Base-by-base conservation (phyloP, 1,284 basidiomycete species). In the Cystobasidium pallidum region DNA sequence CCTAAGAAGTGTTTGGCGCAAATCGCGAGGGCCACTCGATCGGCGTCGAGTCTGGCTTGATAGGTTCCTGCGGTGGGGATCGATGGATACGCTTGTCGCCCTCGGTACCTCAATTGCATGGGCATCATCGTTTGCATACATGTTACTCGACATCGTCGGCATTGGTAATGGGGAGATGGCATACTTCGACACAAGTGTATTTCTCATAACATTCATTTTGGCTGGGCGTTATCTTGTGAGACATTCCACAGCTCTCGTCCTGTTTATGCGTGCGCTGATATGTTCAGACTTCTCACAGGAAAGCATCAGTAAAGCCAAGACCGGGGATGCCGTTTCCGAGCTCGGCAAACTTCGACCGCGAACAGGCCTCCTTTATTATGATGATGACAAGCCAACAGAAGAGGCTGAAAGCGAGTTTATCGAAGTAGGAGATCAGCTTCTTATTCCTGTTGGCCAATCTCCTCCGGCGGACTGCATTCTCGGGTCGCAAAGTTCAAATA, bases 151-250 rank as follows among this genome's bases (percentile, higher is more conserved):
- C 68, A 78, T 82, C 26, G 63, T 49, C 19, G 80, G 81, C 17
- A 82, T 84, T 21, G 74, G 74, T 45, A 52, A 83, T 15, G 81
- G 83, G 24, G 65, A 80, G 28, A 78, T 79, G 61, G 82, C 81
- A 0, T 93, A 91, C 78, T 92, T 93, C 76, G 91, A 93, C 78
- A 87, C 87, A 0, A 88, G 88, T 17, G 88, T 92, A 10, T 89
- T 92, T 51, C 70, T 77, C 21, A 58, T 57, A 21, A 87, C 91
- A 84, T 91, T 93, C 79, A 84, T 93, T 47, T 83, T 93, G 1
- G 83, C 85, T 28, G 91, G 91, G 82, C 76, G 83, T 82, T 78
- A 78, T 3, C 76, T 84, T 47, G 83, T 83, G 74, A 79, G 80
- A 7, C n/a, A n/a, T n/a, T n/a, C n/a, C n/a, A n/a, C n/a, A n/a